Percentiles rank a stretch among this genome's conserved stretches.
Conservation (phyloP, 2,329 filamentous ascomycete genomes). For the Meredithiella fracta region DNA sequence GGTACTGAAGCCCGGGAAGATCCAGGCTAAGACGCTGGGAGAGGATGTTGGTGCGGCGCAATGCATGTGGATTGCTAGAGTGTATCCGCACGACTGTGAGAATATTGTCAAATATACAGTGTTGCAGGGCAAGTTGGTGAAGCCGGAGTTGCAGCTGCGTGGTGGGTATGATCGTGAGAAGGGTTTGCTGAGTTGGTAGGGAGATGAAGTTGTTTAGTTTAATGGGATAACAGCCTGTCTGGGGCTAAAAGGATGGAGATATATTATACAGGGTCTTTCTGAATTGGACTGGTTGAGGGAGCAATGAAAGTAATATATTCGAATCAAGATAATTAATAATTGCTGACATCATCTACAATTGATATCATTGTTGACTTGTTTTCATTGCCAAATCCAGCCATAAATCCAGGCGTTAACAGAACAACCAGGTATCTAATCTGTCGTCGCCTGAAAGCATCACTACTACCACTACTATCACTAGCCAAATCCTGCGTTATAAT, state of each 20-base stretch:
- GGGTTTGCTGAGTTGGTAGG: conserved; percentile 73
- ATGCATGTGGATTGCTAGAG: conserved; percentile 82
- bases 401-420: background rate
- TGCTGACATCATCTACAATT: background rate
- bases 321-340: too few species aligned
- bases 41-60: conserved; percentile 51
- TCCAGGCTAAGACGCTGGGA: conserved; percentile 22
- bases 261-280: too few species aligned
- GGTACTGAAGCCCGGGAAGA: conserved; percentile 19
- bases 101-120: conserved; percentile 81
- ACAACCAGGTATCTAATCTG: background rate
- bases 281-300: background rate
- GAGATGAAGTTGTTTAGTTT: background rate
- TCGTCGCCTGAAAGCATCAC: background rate
- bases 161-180: conserved; percentile 77
- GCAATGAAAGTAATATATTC: background rate
- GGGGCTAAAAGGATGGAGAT: too few species aligned
- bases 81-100: conserved; percentile 79
- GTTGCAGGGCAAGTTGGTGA: conserved; percentile 83
- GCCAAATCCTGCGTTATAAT: background rate
- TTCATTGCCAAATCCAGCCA: background rate
- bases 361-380: background rate
- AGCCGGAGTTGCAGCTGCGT: conserved; percentile 68
- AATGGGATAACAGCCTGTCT: background rate
- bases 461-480: background rate